Conservation (phyloP, 2,329 filamentous ascomycete species). For the Hymenoscyphus occultus region DNA sequence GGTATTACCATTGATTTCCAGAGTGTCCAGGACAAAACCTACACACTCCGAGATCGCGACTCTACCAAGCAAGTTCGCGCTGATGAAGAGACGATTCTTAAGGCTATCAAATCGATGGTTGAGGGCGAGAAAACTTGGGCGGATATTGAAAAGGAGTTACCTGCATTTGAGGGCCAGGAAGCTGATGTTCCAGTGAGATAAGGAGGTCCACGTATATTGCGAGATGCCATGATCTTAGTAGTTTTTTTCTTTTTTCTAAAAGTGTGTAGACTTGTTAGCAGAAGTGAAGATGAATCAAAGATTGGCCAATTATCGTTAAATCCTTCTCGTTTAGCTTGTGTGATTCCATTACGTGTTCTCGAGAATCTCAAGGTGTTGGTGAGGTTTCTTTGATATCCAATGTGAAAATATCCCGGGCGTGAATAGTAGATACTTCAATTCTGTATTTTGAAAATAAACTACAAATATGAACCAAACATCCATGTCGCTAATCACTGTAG, state of each 20-base stretch:
- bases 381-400: background rate
- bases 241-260: background rate
- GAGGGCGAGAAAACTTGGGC: slow-evolving; percentile 55
- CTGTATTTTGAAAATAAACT: too few relatives aligned
- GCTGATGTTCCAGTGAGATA: slow-evolving; percentile 11
- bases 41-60: slow-evolving; percentile 88
- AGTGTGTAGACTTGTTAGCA: slow-evolving; percentile 3
- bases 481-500: too few relatives aligned
- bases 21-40: slow-evolving; percentile 79
- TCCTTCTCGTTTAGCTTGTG: background rate
- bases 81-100: slow-evolving; percentile 73
- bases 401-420: too few relatives aligned
- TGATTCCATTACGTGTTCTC: background rate
- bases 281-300: background rate
- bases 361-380: background rate
- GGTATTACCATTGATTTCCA: slow-evolving; percentile 96
- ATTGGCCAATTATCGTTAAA: background rate
- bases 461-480: too few relatives aligned
- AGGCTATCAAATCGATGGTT: slow-evolving; percentile 57
- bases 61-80: slow-evolving; percentile 87
- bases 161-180: slow-evolving; percentile 79
- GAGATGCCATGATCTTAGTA: slow-evolving; percentile 1
- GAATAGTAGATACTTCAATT: too few relatives aligned
- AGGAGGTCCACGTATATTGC: background rate
- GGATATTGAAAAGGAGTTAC: slow-evolving; percentile 74